A percentile compares a stretch with the other conserved stretches of the same genome.
Conservation (phyloP, 805 yeast species). For the Blastobotrys americana region DNA sequence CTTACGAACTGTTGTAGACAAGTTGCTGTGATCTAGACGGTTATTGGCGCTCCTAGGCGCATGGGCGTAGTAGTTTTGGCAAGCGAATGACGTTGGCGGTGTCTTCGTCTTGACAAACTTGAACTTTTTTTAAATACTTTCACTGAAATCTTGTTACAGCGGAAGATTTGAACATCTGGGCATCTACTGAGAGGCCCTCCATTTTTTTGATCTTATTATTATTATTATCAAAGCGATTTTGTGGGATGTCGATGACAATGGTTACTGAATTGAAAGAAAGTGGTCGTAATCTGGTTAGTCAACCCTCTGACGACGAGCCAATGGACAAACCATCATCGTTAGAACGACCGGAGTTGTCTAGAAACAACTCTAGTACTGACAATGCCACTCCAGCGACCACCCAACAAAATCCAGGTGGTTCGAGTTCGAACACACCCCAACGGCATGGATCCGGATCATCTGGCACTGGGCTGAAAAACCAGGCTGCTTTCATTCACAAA, state of each 20-base stretch:
- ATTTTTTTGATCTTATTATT: not conserved
- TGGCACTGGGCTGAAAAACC: conserved; percentile 28
- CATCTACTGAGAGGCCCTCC: not conserved
- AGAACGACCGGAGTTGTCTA: not conserved
- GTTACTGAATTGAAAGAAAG: not conserved
- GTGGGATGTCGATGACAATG: not conserved
- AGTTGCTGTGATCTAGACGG: too few species aligned
- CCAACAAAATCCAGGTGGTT: too few species aligned
- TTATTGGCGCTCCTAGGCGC: too few species aligned
- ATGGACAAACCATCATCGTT: too few species aligned
- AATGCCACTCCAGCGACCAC: conserved; percentile 1
- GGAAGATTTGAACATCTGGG: too few species aligned
- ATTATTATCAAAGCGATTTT: not conserved
- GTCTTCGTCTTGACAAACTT: not conserved
- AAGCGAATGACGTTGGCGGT: not conserved
- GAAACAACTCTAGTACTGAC: not conserved
- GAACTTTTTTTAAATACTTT: too few species aligned
- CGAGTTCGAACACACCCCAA: conserved; percentile 1
- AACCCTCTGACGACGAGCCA: too few species aligned
- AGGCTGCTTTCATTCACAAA: conserved; percentile 76
- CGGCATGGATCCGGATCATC: not conserved
- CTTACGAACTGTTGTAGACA: too few species aligned
- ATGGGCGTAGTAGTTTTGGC: too few species aligned
- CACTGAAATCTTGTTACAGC: too few species aligned
- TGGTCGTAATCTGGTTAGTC: not conserved